phyloP scores from a whole-genome alignment of 2,329 filamentous ascomycete genomes.

The Stagonosporopsis chrysanthemi region DNA sequence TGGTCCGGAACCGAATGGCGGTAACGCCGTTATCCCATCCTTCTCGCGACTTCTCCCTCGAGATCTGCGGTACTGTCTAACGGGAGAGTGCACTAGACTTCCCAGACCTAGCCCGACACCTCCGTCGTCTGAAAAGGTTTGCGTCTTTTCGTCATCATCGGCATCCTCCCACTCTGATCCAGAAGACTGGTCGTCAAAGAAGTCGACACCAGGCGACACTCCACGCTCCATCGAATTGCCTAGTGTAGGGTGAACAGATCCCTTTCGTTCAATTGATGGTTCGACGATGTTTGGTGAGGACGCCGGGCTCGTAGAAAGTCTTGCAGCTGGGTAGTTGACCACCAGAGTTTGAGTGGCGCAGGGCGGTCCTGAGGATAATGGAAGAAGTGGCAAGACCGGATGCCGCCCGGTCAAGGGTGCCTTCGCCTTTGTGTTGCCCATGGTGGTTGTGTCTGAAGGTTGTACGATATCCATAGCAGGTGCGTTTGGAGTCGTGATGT shows the following conservation, averaged over 20 bases:
- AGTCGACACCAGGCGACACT: constrained; percentile 31
- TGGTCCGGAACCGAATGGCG: constrained; percentile 22
- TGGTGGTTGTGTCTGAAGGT: background rate
- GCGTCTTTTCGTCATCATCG: constrained; percentile 25
- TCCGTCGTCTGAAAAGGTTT: constrained; percentile 18
- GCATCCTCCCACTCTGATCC: constrained; percentile 38
- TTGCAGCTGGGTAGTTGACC: constrained; percentile 34
- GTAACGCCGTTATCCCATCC: constrained; percentile 25
- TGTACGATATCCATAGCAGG: background rate
- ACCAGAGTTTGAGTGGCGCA: constrained; percentile 32
- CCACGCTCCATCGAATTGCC: constrained; percentile 35
- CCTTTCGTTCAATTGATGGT: constrained; percentile 26
- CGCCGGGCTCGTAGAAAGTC: constrained; percentile 39
- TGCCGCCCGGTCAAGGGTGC: constrained; percentile 21
- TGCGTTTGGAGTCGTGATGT: background rate
- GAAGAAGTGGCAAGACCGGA: constrained; percentile 15
- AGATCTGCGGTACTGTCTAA: background rate
- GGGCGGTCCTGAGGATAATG: constrained; percentile 22
- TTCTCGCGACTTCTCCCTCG: constrained; percentile 25
- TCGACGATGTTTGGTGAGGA: constrained; percentile 40
- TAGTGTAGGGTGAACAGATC: constrained; percentile 34
- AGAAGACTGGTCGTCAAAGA: constrained; percentile 40
- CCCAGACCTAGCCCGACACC: constrained; percentile 10
- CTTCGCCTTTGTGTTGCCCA: constrained; percentile 8
- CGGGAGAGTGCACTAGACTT: constrained; percentile 11